These are phyloP conservation scores for Stevia rebaudiana DNA, from an alignment of 140 eudicot genomes.

Conservation along the genomic window DNA sequence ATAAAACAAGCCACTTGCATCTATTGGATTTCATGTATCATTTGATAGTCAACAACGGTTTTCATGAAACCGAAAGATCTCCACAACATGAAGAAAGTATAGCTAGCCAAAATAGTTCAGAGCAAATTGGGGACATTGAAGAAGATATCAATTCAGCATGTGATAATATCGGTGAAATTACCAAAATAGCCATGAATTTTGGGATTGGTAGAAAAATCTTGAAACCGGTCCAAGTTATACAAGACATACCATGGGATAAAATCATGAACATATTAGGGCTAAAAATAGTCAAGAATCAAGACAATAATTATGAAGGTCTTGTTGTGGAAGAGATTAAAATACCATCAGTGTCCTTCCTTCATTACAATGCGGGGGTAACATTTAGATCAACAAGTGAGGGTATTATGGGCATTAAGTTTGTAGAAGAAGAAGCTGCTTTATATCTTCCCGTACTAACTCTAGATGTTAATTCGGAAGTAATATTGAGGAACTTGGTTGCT, in stretches of 20 bases:
- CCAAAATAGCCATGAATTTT: constrained; percentile 22
- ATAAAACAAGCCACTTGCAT: constrained; percentile 19
- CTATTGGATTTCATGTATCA: constrained; percentile 41
- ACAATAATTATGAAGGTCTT: not conserved
- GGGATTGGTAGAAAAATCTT: constrained; percentile 24
- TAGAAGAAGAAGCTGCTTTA: constrained; percentile 19
- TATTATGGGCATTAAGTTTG: constrained; percentile 25
- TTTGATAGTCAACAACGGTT: constrained; percentile 24
- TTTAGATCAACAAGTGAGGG: constrained; percentile 28
- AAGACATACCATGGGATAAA: constrained; percentile 35
- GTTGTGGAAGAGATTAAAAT: constrained; percentile 33
- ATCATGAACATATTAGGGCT: constrained; percentile 18
- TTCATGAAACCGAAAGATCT: not conserved
- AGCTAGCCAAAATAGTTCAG: not conserved
- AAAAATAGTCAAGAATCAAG: not conserved
- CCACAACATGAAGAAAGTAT: not conserved
- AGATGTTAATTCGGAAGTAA: constrained; percentile 36
- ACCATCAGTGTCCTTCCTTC: constrained; percentile 36
- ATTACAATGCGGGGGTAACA: constrained; percentile 23
- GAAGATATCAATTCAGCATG: constrained; percentile 3
- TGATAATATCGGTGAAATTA: constrained; percentile 22
- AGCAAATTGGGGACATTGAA: not conserved
- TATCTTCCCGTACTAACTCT: constrained; percentile 36
- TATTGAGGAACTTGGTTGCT: constrained; percentile 48
- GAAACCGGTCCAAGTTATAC: constrained; percentile 22